Conservation (phyloP, 352 stramenopile genomes). For the Phytophthora pistaciae region DNA sequence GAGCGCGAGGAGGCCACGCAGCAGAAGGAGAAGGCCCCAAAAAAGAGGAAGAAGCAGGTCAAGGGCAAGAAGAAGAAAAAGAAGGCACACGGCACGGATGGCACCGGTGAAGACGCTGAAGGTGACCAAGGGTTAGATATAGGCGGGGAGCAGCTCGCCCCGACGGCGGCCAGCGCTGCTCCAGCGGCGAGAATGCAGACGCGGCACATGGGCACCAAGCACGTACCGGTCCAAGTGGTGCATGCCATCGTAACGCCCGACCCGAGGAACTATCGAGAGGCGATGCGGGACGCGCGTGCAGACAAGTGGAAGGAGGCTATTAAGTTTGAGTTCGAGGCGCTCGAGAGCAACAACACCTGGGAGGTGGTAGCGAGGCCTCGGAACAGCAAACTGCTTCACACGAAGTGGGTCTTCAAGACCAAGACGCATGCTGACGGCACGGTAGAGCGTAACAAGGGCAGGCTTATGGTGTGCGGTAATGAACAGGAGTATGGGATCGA, state of each 20-base stretch:
- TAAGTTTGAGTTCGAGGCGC: neutral
- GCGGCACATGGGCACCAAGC: neutral
- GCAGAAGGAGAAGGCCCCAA: neutral
- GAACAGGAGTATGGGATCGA: neutral
- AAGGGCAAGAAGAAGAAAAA: too few species aligned
- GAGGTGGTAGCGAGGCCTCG: neutral
- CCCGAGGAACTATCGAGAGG: neutral
- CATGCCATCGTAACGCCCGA: neutral
- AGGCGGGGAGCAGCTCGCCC: neutral
- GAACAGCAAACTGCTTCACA: neutral
- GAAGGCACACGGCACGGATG: too few species aligned
- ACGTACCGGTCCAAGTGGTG: neutral
- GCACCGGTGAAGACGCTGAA: too few species aligned
- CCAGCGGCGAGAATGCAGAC: neutral
- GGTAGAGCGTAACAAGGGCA: neutral
- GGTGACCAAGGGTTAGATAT: neutral
- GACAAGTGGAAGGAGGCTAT: neutral
- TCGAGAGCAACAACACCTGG: neutral
- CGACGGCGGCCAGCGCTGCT: neutral
- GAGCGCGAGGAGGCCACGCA: neutral
- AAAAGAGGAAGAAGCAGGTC: too few species aligned
- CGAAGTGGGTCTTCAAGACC: neutral
- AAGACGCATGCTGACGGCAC: neutral
- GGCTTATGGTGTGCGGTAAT: neutral
- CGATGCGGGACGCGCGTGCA: neutral